Base-by-base conservation (phyloP, 352 stramenopile genomes). In the Phytophthora pisi region DNA sequence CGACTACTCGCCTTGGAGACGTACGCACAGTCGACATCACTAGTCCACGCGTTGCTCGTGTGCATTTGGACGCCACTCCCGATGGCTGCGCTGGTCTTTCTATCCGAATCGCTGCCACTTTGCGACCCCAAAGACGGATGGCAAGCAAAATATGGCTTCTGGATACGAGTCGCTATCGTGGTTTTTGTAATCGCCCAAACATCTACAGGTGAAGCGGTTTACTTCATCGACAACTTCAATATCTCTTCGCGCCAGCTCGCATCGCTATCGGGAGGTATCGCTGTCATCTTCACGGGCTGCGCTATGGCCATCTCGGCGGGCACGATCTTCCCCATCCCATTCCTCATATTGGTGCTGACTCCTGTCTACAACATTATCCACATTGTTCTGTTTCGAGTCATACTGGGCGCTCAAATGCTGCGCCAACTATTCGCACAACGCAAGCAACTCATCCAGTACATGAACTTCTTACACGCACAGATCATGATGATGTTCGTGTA, bases 121-220 rank as follows among this genome's bases (percentile, higher is more conserved):
- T 51, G 65, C 45, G 50, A n/a, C 4, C 34, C 34, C 10, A 42
- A 42, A 11, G 20, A 50, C 4, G 67, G 56, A 0, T 75, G 67
- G 67, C 24, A 43, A 36, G 28, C 31, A 46, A 75, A 71, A 26
- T 61, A 57, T n/a, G 67, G 67, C 0, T 67, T 70, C 38, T 75
- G 67, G 67, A 58, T 70, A 16, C 55, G 61, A 18, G 31, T 26
- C 4, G 47, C 11, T 6, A 18, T 72, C 3, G n/a, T 64, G 2
- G 28, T 42, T 0, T 40, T 60, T 6, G 42, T 64, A 1, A 61
- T 64, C 4, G 40, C 46, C 4, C 36, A 42, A 7, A 36, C 51
- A 18, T 36, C 16, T 5, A 42, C 34, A n/a, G 34, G 34, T n/a
- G 34, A 42, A 42, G 34, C 34, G 5, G 34, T 42, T 42, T 42